Percentiles rank a stretch among this genome's conserved stretches.
phyloP scores from a whole-genome alignment of 768 basidiomycete genomes.

The Boletus rubescentipes region DNA sequence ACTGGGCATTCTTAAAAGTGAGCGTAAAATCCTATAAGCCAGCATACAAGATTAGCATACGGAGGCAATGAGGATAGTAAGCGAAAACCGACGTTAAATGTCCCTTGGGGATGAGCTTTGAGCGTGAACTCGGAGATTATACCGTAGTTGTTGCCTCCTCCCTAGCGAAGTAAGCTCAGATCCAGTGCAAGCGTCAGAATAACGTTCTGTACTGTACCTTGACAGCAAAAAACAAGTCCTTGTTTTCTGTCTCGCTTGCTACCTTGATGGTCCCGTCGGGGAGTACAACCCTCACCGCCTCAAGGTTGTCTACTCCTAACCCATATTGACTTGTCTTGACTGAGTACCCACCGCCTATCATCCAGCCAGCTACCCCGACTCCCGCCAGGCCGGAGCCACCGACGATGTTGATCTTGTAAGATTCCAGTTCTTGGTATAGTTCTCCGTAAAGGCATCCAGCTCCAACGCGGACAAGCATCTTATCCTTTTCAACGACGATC shows the following conservation, averaged over 20 bases:
- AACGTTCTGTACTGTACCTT: not conserved
- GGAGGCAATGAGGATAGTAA: not conserved
- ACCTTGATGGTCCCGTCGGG: slow-evolving; percentile 25
- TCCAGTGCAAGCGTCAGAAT: not conserved
- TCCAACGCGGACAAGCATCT: slow-evolving; percentile 20
- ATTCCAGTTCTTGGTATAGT: slow-evolving; percentile 22
- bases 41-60: not conserved
- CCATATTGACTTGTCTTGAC: slow-evolving; percentile 35
- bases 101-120: slow-evolving; percentile 14
- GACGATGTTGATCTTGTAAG: slow-evolving; percentile 16
- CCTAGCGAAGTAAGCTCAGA: slow-evolving; percentile 8
- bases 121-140: slow-evolving; percentile 27
- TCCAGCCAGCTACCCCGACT: slow-evolving; percentile 34
- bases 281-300: slow-evolving; percentile 26
- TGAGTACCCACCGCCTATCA: slow-evolving; percentile 38
- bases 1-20: not conserved
- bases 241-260: not conserved
- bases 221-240: slow-evolving; percentile 4
- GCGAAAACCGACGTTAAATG: not conserved
- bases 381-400: slow-evolving; percentile 23
- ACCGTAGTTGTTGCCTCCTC: slow-evolving; percentile 29
- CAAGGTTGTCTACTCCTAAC: slow-evolving; percentile 35
- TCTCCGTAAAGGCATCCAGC: slow-evolving; percentile 31
- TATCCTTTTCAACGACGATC: not conserved
- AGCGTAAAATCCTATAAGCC: not conserved